Evolutionary conservation across 768 basidiomycete species (phyloP), one percentile per base, ranked within the genome.

Genomic region (Coprinopsis marcescibilis): DNA sequence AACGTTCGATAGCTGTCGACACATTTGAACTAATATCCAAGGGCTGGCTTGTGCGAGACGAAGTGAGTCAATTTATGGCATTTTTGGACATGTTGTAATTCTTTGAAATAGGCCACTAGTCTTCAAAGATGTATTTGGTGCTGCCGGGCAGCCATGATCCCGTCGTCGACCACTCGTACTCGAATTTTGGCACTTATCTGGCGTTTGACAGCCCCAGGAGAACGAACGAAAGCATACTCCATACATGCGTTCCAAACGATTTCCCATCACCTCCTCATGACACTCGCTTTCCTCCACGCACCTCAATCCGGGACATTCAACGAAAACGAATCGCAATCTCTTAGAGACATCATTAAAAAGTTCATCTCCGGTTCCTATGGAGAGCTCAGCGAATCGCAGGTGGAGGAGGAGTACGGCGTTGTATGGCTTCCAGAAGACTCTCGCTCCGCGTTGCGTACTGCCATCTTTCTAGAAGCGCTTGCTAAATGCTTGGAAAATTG

Each of bases 91-190:
- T 38, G 48, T 49, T 11, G 45, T 25, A n/a, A 37, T 14, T 42
- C 27, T 17, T 40, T 40, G 25, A 26, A 2, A 4, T 52, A 69
- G 67, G 57, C 73, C 53, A 66, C 62, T 19, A 75, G 72, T 44
- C 65, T 83, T 8, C 78, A 80, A 49, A 77, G 85, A 20, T 78
- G 73, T 53, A 51, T 83, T 24, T 89, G 86, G 86, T 87, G 84
- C 56, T 78, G 79, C 53, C 77, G 75, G 52, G 83, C 83, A 7
- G 78, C 78, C 1, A 60, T 69, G 5, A 67, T 70, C 15, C 64
- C 67, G 32, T 52, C 65, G 5, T 67, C 72, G 6, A 54, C 54
- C 14, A 62, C 73, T 40, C 71, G 79, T 14, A 67, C 70, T 7
- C 72, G 78, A 17, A 66, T 83, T 20, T 54, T 87, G 14, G 68